Evolutionary conservation across 2,329 filamentous ascomycete genomes (phyloP).

Genomic region (Sphaerulina populicola): DNA sequence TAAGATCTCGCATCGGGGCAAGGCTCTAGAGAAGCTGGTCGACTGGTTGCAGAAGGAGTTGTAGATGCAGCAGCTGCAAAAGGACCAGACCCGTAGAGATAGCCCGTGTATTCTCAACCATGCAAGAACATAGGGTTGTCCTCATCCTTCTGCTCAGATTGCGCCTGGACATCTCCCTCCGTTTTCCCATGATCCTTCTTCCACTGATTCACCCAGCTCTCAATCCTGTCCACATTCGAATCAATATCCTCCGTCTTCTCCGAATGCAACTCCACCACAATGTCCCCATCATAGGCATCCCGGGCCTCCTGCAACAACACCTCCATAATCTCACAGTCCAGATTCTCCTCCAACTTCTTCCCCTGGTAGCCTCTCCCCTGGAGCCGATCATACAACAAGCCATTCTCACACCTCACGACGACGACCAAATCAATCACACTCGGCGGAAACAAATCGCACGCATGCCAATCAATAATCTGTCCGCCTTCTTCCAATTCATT

Average conservation of each 20-base stretch:
- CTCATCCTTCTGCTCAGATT: slow-evolving; percentile 28
- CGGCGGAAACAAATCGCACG: slow-evolving; percentile 87
- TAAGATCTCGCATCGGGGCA: slow-evolving; percentile 80
- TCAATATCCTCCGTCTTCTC: slow-evolving; percentile 79
- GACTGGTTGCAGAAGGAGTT: slow-evolving; percentile 51
- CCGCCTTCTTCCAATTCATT: slow-evolving; percentile 69
- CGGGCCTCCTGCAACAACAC: slow-evolving; percentile 83
- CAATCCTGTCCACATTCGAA: slow-evolving; percentile 73
- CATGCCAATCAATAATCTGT: slow-evolving; percentile 94
- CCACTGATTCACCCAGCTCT: slow-evolving; percentile 76
- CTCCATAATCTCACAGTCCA: slow-evolving; percentile 97
- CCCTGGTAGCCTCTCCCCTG: slow-evolving; percentile 70
- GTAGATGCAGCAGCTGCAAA: slow-evolving; percentile 8
- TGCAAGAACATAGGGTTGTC: slow-evolving; percentile 32
- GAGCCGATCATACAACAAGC: slow-evolving; percentile 74
- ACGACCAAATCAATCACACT: slow-evolving; percentile 94
- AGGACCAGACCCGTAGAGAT: no score
- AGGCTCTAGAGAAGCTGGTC: slow-evolving; percentile 79
- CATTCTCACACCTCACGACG: slow-evolving; percentile 74
- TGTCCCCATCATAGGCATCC: slow-evolving; percentile 76
- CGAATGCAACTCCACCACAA: slow-evolving; percentile 81
- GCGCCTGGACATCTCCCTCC: slow-evolving; percentile 25
- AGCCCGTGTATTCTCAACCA: slow-evolving; percentile 26
- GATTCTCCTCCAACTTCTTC: slow-evolving; percentile 85
- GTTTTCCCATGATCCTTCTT: slow-evolving; percentile 52